Evolutionary conservation across 1,139 yeast genomes (phyloP), one percentile per base, ranked within the genome.

Genomic region (Pichia sp.): DNA sequence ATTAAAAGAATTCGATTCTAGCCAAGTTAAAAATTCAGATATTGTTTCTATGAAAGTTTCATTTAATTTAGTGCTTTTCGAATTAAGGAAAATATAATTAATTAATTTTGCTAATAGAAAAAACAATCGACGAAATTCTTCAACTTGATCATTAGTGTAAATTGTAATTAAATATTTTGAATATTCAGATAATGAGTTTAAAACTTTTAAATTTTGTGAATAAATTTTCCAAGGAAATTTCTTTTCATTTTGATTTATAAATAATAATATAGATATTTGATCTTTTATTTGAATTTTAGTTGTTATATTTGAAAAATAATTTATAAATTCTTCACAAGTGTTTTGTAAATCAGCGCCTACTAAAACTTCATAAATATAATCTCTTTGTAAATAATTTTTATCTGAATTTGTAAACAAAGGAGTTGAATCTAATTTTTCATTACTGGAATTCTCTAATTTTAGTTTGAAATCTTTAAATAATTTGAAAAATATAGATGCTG

Each of bases 401-500:
- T 57, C 48, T 32, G 56, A 52, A 18, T 53, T 48, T 3, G 46
- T 40, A 38, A 53, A 59, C 31, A 61, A 42, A 4, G 60, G 49
- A 7, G 51, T 38, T 34, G 56, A 38, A 38, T 60, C 60, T 5
- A 58, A 18, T 36, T 35, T 45, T 5, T 44, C 34, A 9, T 37
- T 40, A 2, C 39, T 42, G 5, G 48, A 32, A 25, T 47, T 40
- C 10, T 53, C 34, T 6, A 47, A 33, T 11, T 55, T 57, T 39
- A 58, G 57, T 39, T 51, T 55, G 47, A 52, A 59, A 43, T 63
- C 66, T 35, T 56, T 58, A 47, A 54, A 58, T n/a, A 62, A 52
- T 44, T 55, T 58, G n/a, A 53, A 51, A 49, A 63, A 63, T 5
- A 54, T 53, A 9, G 57, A 35, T 4, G 65, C 58, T 35, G 58